Evolutionary conservation across 176 grass and related monocot genomes (phyloP).

Genomic region (Leersia perrieri): DNA sequence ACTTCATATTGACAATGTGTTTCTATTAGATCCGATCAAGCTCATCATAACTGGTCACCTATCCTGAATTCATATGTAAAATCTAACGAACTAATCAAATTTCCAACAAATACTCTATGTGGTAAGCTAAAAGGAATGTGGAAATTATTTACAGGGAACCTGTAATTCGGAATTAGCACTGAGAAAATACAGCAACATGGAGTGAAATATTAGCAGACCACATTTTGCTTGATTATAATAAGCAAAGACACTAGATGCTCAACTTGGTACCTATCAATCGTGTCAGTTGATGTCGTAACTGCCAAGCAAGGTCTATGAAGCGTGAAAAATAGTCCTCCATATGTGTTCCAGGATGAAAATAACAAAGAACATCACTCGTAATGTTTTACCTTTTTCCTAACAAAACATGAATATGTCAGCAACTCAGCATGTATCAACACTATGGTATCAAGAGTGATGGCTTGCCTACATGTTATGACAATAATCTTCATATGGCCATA

Average conservation of each 20-base stretch:
- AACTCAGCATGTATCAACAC: not conserved
- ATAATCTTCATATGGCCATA: too few relatives aligned
- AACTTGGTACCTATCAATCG: conserved; percentile 61
- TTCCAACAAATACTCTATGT: not conserved
- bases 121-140: not conserved
- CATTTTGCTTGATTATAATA: not conserved
- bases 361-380: conserved; percentile 5
- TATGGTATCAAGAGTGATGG: not conserved
- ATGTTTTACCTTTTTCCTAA: conserved; percentile 32
- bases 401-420: conserved; percentile 10
- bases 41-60: not conserved
- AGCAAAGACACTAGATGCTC: not conserved
- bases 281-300: conserved; percentile 52
- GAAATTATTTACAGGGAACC: not conserved
- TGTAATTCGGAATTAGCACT: not conserved
- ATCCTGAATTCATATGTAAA: not conserved
- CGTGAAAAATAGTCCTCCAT: conserved; percentile 68
- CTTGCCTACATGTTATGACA: too few relatives aligned
- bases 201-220: not conserved
- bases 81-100: not conserved
- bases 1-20: not conserved
- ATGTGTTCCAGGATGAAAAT: conserved; percentile 13
- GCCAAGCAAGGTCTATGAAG: conserved; percentile 60
- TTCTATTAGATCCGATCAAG: not conserved
- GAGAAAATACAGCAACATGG: not conserved